These are phyloP conservation scores for Penicillium griseofulvum DNA, from an alignment of 2,329 filamentous ascomycete species.

Conservation along the genomic window DNA sequence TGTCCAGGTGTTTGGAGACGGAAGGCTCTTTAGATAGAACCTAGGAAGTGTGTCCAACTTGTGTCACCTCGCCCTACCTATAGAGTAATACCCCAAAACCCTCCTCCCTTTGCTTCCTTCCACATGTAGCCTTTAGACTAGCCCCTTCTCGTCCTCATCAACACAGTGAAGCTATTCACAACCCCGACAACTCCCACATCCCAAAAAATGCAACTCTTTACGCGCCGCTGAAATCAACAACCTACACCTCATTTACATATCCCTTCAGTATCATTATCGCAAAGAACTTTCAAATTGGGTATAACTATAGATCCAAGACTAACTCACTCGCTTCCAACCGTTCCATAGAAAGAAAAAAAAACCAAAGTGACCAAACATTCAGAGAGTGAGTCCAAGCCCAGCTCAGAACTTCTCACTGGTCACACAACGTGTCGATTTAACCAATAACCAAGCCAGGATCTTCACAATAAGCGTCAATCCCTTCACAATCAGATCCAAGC, in stretches of 20 bases:
- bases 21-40: too few relatives aligned
- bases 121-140: too few relatives aligned
- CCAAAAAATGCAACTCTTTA: neutral
- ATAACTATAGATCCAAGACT: slow-evolving; percentile 3
- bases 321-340: neutral
- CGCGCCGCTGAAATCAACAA: neutral
- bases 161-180: too few relatives aligned
- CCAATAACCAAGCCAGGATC: slow-evolving; percentile 43
- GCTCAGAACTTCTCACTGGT: slow-evolving; percentile 44
- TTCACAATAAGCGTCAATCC: slow-evolving; percentile 40
- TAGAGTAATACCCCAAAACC: too few relatives aligned
- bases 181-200: too few relatives aligned
- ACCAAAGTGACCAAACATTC: neutral
- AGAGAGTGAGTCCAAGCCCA: slow-evolving; percentile 8
- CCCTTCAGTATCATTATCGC: neutral
- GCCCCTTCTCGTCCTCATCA: neutral
- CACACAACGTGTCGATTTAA: slow-evolving; percentile 38
- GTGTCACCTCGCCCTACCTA: too few relatives aligned
- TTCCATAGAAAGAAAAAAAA: neutral
- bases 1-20: slow-evolving; percentile 51
- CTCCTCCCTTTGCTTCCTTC: too few relatives aligned
- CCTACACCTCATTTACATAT: neutral
- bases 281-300: slow-evolving; percentile 11
- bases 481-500: slow-evolving; percentile 39
- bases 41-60: too few relatives aligned